Evolutionary conservation across 176 grass and related monocot genomes (phyloP), one percentile per base, ranked within the genome.

Genomic region (Paspalum notatum): DNA sequence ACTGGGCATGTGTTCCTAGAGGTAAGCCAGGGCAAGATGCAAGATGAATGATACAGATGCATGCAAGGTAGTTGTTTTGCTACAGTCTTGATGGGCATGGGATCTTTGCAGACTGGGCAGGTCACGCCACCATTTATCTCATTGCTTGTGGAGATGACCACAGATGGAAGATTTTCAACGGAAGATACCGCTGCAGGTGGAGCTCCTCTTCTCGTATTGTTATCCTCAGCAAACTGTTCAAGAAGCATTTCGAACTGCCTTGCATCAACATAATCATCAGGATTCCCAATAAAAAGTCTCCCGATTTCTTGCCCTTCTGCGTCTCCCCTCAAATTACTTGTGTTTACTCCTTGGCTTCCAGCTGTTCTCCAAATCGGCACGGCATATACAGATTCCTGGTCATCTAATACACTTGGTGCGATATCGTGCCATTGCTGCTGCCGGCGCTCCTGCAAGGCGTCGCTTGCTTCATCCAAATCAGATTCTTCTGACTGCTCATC

Each of bases 31-130:
- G 92, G 92, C 68, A 92, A 66, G 76, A 98, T 98, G 66, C 92
- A 98, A 3, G 66, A 84, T 58, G 87, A 81, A 82, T 98, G 95
- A 52, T 98, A 95, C 9, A 95, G 71, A 80, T 98, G 95, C 66
- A 61, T 71, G 74, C 92, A 98, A 18, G 92, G 95, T 75, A 98
- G 85, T 66, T 91, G 80, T 37, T 85, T 92, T 67, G 91, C 92
- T 87, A 79, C 76, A 46, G 78, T 78, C 49, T 64, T 68, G 14
- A 71, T 21, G 39, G 80, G 61, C 72, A 98, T 88, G 21, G 52
- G 49, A 62, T 95, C 95, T 84, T 95, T 98, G 85, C 95, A 98
- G 42, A 98, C 86, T 32, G 96, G 86, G 64, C 96, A 98, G 59
- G 89, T 84, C 51, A 95, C 77, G 62, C 66, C 75, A 62, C 71